phyloP scores from a whole-genome alignment of 306 rosid species.

The Amphicarpaea edgeworthii region DNA sequence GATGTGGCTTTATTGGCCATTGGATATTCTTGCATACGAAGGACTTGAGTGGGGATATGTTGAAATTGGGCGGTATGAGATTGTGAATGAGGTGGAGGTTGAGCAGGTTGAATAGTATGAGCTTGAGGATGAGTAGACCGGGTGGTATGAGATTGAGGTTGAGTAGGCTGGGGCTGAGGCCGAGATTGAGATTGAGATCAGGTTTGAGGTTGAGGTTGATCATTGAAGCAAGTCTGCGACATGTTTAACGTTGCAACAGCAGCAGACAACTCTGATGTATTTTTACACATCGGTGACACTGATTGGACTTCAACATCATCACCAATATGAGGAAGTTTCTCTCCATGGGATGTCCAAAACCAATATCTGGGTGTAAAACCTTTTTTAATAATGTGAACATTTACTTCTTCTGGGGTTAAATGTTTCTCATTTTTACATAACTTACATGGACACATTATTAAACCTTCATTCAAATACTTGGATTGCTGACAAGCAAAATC shows the following conservation, averaged over 20 bases:
- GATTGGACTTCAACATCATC: background rate
- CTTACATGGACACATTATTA: constrained; percentile 30
- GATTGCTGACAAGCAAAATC: constrained; percentile 31
- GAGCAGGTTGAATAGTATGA: background rate
- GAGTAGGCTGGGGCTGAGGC: background rate
- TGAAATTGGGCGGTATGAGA: background rate
- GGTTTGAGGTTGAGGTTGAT: background rate
- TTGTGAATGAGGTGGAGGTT: background rate
- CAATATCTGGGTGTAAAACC: constrained; percentile 31
- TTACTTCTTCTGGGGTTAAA: background rate
- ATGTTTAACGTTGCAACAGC: background rate
- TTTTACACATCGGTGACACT: background rate
- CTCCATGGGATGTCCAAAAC: constrained; percentile 16
- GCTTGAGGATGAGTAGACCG: background rate
- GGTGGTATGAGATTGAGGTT: background rate
- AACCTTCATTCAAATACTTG: background rate
- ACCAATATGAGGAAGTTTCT: background rate
- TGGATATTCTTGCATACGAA: background rate
- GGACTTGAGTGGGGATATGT: constrained; percentile 3
- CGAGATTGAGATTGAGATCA: background rate
- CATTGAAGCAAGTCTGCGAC: background rate
- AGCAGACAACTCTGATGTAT: constrained; percentile 2
- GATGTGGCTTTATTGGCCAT: background rate
- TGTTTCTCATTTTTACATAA: constrained; percentile 21
- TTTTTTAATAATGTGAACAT: constrained; percentile 18